These are phyloP conservation scores for Agrocybe praecox DNA, from an alignment of 768 basidiomycete species.

Conservation along the genomic window DNA sequence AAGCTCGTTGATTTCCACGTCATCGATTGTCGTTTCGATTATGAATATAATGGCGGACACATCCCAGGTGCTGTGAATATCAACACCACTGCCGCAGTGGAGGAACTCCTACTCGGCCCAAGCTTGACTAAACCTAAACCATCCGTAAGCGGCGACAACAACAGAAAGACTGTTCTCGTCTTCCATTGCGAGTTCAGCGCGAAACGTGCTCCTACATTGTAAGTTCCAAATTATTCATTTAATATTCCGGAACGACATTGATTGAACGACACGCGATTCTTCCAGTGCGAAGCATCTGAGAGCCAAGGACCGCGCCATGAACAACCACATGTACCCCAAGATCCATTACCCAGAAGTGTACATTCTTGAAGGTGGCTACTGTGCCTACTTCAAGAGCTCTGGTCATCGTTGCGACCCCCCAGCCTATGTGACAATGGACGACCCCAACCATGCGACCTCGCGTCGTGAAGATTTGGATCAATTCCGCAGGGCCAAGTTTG, in stretches of 20 bases:
- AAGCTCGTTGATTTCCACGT: slow-evolving; percentile 73
- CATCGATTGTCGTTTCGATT: slow-evolving; percentile 97
- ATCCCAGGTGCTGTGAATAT: slow-evolving; percentile 91
- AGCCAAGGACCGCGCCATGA: slow-evolving; percentile 85
- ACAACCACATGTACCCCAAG: slow-evolving; percentile 87
- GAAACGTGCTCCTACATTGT: slow-evolving; percentile 97
- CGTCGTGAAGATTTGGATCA: slow-evolving; percentile 88
- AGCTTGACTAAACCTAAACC: slow-evolving; percentile 59
- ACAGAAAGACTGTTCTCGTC: slow-evolving; percentile 81
- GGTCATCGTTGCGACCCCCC: slow-evolving; percentile 74
- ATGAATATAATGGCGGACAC: slow-evolving; percentile 94
- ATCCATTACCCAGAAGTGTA: slow-evolving; percentile 97
- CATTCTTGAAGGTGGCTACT: slow-evolving; percentile 96
- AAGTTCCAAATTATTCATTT: slow-evolving; percentile 29
- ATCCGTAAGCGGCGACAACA: slow-evolving; percentile 72
- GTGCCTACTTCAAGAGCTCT: slow-evolving; percentile 76
- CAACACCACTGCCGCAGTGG: slow-evolving; percentile 77
- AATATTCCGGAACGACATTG: neutral
- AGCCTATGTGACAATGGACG: slow-evolving; percentile 94
- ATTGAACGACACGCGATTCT: neutral
- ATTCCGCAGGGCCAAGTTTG: slow-evolving; percentile 87
- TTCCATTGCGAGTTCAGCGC: slow-evolving; percentile 99
- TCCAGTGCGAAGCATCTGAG: slow-evolving; percentile 90
- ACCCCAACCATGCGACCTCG: slow-evolving; percentile 79
- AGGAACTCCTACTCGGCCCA: slow-evolving; percentile 74